Evolutionary conservation across 345 rosid genomes (phyloP).

Genomic region (Cardamine resedifolia): DNA sequence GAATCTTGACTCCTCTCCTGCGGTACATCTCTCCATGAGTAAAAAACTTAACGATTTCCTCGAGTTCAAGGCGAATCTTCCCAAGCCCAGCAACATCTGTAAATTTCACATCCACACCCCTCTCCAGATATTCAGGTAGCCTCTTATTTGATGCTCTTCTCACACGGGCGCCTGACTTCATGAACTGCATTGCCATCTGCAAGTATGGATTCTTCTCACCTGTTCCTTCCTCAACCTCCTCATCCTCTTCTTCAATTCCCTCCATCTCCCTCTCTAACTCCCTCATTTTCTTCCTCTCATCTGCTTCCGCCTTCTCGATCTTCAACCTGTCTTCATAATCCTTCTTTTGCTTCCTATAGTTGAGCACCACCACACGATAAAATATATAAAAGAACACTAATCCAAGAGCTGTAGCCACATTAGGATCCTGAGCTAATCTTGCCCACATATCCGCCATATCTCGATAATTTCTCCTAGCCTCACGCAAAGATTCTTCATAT

Average conservation of each 20-base stretch:
- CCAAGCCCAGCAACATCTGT: conserved; percentile 96
- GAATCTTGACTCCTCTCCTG: conserved; percentile 89
- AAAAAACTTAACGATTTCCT: conserved; percentile 93
- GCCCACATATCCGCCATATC: conserved; percentile 65
- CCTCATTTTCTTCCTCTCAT: conserved; percentile 85
- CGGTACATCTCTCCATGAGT: conserved; percentile 96
- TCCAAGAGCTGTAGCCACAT: conserved; percentile 68
- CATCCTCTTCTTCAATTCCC: conserved; percentile 58
- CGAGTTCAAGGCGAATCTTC: conserved; percentile 89
- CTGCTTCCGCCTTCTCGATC: conserved; percentile 92
- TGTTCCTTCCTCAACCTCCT: conserved; percentile 55
- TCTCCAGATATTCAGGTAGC: conserved; percentile 83
- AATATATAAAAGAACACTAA: conserved; percentile 75
- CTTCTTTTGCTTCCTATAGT: conserved; percentile 79
- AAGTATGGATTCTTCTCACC: conserved; percentile 74
- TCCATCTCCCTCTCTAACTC: conserved; percentile 80
- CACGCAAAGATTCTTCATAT: conserved; percentile 59
- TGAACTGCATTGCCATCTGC: conserved; percentile 85
- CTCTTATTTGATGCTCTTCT: conserved; percentile 64
- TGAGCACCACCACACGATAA: conserved; percentile 76
- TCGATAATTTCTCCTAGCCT: conserved; percentile 55
- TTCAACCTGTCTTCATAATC: conserved; percentile 92
- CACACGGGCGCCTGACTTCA: conserved; percentile 96
- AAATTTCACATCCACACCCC: conserved; percentile 85
- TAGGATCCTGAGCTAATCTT: conserved; percentile 58